A percentile compares a stretch with the other conserved stretches of the same genome.
phyloP scores from a whole-genome alignment of 148 eudicot species.

The Talinum fruticosum region DNA sequence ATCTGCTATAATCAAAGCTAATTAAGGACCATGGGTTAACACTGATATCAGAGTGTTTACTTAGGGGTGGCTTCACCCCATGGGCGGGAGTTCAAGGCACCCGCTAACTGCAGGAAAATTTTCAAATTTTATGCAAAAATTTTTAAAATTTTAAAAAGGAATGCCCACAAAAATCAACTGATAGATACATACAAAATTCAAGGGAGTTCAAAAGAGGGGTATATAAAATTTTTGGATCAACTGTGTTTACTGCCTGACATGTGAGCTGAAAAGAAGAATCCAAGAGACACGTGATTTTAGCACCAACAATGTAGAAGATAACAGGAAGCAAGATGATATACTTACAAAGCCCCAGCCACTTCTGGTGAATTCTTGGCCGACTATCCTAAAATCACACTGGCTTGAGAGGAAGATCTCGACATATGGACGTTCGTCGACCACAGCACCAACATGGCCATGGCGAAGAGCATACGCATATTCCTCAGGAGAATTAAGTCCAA shows the following conservation, averaged over 20 bases:
- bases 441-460: conserved; percentile 66
- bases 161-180: too few species aligned
- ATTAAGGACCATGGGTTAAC: neutral
- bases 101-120: too few species aligned
- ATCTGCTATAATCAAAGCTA: too few species aligned
- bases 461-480: conserved; percentile 64
- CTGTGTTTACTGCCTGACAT: neutral
- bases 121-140: too few species aligned
- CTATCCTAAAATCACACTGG: conserved; percentile 75
- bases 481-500: conserved; percentile 62
- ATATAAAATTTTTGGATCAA: too few species aligned
- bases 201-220: too few species aligned
- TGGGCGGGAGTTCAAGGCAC: too few species aligned
- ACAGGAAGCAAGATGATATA: conserved; percentile 6
- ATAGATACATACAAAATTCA: too few species aligned
- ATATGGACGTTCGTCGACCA: conserved; percentile 88
- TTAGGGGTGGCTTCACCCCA: too few species aligned
- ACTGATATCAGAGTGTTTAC: neutral
- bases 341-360: conserved; percentile 98
- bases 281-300: neutral
- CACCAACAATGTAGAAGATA: neutral
- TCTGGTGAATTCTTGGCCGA: conserved; percentile 88
- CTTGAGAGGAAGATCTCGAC: conserved; percentile 78
- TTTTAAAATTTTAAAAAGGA: too few species aligned
- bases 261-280: neutral